A percentile compares a stretch with the other conserved stretches of the same genome.
These are phyloP conservation scores for Ammopiptanthus mongolicus DNA, from an alignment of 306 rosid species.

Conservation along the genomic window DNA sequence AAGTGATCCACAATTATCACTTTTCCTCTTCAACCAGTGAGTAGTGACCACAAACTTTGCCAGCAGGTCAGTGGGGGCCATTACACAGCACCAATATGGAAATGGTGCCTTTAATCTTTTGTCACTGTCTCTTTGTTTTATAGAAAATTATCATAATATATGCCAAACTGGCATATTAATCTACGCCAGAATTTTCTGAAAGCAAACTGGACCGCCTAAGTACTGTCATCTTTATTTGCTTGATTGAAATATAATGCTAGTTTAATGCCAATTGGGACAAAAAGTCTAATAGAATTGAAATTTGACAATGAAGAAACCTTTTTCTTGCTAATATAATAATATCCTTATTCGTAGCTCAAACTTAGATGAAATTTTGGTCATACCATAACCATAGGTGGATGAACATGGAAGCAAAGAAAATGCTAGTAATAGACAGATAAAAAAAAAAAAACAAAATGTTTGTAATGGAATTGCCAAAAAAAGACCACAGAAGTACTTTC, in stretches of 20 bases:
- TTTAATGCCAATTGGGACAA: background rate
- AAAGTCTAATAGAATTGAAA: background rate
- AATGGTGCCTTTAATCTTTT: constrained; percentile 16
- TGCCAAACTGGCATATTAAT: constrained; percentile 24
- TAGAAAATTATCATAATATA: background rate
- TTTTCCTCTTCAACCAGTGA: too few relatives aligned
- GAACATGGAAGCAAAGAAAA: background rate
- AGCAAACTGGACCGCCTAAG: background rate
- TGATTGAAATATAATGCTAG: constrained; percentile 11
- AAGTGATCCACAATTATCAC: too few relatives aligned
- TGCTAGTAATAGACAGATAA: background rate
- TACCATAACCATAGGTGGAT: background rate
- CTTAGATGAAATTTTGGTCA: background rate
- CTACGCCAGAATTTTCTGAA: constrained; percentile 28
- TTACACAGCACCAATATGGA: background rate
- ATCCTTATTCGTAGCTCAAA: background rate
- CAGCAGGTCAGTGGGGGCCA: constrained; percentile 23
- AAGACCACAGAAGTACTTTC: background rate
- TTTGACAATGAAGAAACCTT: background rate
- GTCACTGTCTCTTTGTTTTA: constrained; percentile 24
- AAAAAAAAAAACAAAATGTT: background rate
- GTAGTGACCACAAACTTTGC: constrained; percentile 25
- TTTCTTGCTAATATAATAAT: background rate
- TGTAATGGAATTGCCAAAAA: constrained; percentile 4
- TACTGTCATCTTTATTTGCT: constrained; percentile 9